These are phyloP conservation scores for Akanthomyces dipterigenus DNA, from an alignment of 2,329 filamentous ascomycete species.

Conservation along the genomic window DNA sequence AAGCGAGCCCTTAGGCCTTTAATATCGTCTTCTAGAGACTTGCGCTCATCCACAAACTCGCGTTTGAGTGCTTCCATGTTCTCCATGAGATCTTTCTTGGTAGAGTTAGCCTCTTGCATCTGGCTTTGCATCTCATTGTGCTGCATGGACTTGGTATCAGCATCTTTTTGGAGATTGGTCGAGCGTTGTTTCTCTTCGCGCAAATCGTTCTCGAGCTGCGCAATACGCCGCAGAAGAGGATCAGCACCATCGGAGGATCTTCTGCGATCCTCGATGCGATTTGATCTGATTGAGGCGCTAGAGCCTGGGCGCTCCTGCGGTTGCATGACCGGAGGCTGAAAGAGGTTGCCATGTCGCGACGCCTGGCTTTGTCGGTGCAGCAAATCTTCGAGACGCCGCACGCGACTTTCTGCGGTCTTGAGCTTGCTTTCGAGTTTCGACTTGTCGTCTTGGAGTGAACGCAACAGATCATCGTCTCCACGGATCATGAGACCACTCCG, in stretches of 20 bases:
- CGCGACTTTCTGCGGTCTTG: conserved; percentile 79
- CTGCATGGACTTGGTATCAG: conserved; percentile 48
- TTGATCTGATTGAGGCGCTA: conserved; percentile 41
- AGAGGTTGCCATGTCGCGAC: conserved; percentile 49
- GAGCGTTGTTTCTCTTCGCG: conserved; percentile 63
- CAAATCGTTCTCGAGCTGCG: conserved; percentile 72
- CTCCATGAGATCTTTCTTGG: conserved; percentile 86
- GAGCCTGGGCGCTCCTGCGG: conserved; percentile 45
- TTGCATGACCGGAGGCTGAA: conserved; percentile 41
- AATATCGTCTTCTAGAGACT: conserved; percentile 74
- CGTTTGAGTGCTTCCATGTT: conserved; percentile 90
- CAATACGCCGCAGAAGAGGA: conserved; percentile 39
- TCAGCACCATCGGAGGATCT: conserved; percentile 42
- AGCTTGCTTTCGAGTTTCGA: conserved; percentile 64
- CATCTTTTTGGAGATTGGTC: conserved; percentile 62
- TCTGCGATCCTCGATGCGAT: conserved; percentile 36
- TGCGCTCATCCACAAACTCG: conserved; percentile 81
- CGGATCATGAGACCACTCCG: conserved; percentile 77
- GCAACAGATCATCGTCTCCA: conserved; percentile 77
- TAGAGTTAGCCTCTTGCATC: conserved; percentile 81
- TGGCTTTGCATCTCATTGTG: conserved; percentile 58
- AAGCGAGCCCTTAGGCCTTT: conserved; percentile 67
- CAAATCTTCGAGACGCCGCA: conserved; percentile 85
- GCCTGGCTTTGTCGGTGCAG: conserved; percentile 73
- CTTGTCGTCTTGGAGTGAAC: conserved; percentile 78